phyloP scores from a whole-genome alignment of 2,329 filamentous ascomycete species.

The Rhinocladiella similis region DNA sequence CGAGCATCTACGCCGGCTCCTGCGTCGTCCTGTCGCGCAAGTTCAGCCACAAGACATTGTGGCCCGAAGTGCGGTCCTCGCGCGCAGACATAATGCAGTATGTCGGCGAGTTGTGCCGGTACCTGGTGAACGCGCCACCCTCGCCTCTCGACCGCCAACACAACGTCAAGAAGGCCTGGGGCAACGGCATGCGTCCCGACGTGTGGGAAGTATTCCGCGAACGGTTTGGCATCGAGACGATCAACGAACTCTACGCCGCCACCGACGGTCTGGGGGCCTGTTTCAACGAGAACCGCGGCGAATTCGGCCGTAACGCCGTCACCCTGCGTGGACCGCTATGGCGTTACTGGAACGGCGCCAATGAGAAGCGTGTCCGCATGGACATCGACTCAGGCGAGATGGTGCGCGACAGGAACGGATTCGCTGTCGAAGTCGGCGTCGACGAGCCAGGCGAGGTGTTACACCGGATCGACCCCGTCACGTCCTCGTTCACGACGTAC shows the following conservation, averaged over 20 bases:
- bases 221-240: constrained; percentile 45
- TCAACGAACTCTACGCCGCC: constrained; percentile 76
- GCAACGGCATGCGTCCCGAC: constrained; percentile 50
- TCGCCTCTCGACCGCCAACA: constrained; percentile 47
- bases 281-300: constrained; percentile 60
- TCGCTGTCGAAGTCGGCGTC: constrained; percentile 62
- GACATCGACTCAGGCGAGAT: constrained; percentile 69
- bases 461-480: constrained; percentile 54
- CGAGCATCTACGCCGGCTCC: constrained; percentile 55
- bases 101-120: constrained; percentile 53
- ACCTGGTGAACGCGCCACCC: constrained; percentile 47
- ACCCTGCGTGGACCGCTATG: constrained; percentile 69
- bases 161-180: constrained; percentile 44
- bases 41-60: constrained; percentile 30
- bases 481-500: constrained; percentile 71
- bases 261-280: constrained; percentile 69
- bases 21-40: constrained; percentile 42
- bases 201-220: constrained; percentile 50
- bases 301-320: constrained; percentile 64
- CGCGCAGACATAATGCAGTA: constrained; percentile 60
- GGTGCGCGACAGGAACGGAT: constrained; percentile 66
- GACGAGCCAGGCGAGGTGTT: constrained; percentile 74
- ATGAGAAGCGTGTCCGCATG: constrained; percentile 65
- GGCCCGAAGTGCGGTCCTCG: constrained; percentile 33
- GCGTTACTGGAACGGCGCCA: constrained; percentile 53